These are phyloP conservation scores for Boletellus ananas DNA, from an alignment of 768 basidiomycete species.

Conservation along the genomic window DNA sequence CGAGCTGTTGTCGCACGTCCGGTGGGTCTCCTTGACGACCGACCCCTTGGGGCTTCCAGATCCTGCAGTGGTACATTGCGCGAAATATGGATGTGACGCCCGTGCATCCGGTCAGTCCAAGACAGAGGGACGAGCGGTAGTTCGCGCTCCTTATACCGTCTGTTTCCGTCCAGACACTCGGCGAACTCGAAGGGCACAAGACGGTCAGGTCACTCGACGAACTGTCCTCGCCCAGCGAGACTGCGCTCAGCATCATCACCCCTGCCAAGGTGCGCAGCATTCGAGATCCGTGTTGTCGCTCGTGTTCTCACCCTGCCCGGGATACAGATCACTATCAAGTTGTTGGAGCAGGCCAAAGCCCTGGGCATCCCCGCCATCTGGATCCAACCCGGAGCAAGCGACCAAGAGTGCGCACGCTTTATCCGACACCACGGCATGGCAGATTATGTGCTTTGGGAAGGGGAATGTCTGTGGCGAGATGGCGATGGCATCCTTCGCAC, in stretches of 20 bases:
- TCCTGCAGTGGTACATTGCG: conserved; percentile 72
- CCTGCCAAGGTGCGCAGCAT: conserved; percentile 53
- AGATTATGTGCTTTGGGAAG: conserved; percentile 73
- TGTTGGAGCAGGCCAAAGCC: conserved; percentile 66
- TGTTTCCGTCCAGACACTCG: conserved; percentile 55
- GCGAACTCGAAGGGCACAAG: conserved; percentile 60
- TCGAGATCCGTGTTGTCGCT: not conserved
- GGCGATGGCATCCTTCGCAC: conserved; percentile 54
- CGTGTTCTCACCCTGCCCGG: not conserved
- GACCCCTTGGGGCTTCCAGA: conserved; percentile 36
- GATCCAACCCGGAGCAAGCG: conserved; percentile 88
- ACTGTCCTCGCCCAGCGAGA: conserved; percentile 57
- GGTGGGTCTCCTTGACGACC: not conserved
- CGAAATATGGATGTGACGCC: conserved; percentile 62
- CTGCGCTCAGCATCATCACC: conserved; percentile 77
- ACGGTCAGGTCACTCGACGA: conserved; percentile 54
- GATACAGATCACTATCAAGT: conserved; percentile 61
- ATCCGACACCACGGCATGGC: conserved; percentile 62
- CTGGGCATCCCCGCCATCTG: conserved; percentile 74
- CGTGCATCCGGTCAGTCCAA: conserved; percentile 60
- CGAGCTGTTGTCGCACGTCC: conserved; percentile 7
- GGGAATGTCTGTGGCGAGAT: conserved; percentile 77
- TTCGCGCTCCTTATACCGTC: not conserved
- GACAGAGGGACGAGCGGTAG: too few relatives aligned
- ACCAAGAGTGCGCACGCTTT: conserved; percentile 57